Evolutionary conservation across 176 grass and related monocot genomes (phyloP).

Genomic region (Typha latifolia): DNA sequence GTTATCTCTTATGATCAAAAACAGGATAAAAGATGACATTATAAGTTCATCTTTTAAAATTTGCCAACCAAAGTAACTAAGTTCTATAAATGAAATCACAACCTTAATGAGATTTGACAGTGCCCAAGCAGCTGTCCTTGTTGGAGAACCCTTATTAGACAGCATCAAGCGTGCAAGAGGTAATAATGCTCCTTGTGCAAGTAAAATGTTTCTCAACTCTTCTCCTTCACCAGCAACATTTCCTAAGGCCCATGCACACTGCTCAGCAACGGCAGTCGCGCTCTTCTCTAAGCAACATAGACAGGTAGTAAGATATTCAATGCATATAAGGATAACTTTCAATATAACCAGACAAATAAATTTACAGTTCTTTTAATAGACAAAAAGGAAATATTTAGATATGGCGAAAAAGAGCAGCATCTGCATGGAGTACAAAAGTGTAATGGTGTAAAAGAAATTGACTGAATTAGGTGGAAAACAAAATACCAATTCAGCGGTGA

Average conservation of each 20-base stretch:
- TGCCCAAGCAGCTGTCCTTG: slow-evolving; percentile 89
- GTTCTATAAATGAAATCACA: slow-evolving; percentile 10
- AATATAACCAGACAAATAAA: neutral
- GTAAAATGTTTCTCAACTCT: slow-evolving; percentile 76
- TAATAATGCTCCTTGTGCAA: slow-evolving; percentile 73
- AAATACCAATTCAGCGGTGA: too few species aligned
- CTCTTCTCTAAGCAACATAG: slow-evolving; percentile 74
- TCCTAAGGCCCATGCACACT: slow-evolving; percentile 94
- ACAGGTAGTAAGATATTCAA: slow-evolving; percentile 19
- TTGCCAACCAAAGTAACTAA: neutral
- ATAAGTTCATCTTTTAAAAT: too few species aligned
- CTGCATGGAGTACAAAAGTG: too few species aligned
- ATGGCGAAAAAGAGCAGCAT: too few species aligned
- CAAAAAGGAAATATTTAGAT: too few species aligned
- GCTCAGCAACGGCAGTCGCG: slow-evolving; percentile 60
- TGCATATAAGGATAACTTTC: neutral
- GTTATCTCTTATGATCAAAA: too few species aligned
- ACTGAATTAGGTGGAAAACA: too few species aligned
- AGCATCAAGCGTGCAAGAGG: slow-evolving; percentile 73
- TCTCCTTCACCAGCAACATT: slow-evolving; percentile 92
- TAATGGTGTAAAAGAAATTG: too few species aligned
- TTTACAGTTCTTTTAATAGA: neutral
- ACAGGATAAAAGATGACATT: too few species aligned
- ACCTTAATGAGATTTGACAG: slow-evolving; percentile 99
- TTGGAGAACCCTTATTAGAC: slow-evolving; percentile 62